These are phyloP conservation scores for Globisporangium alternatum DNA, from an alignment of 352 stramenopile genomes.

Conservation along the genomic window DNA sequence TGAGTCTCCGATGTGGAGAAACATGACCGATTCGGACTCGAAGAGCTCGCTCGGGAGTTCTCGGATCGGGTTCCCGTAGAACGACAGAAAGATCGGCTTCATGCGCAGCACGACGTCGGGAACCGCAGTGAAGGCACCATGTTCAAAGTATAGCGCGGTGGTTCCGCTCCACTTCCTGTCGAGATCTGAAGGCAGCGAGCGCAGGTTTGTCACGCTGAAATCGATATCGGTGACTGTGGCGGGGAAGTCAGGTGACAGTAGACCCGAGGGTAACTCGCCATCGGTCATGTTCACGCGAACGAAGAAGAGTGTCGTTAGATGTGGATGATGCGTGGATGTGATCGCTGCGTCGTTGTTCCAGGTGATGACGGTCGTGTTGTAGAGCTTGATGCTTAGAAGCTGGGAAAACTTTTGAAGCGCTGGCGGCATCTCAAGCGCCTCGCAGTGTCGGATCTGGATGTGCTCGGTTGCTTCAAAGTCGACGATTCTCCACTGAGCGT, in stretches of 20 bases:
- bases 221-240: background rate
- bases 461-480: background rate
- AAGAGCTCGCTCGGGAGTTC: background rate
- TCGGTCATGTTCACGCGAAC: background rate
- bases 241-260: background rate
- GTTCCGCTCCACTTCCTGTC: background rate
- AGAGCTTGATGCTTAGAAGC: background rate
- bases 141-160: background rate
- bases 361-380: background rate
- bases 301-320: background rate
- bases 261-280: background rate
- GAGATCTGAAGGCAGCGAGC: background rate
- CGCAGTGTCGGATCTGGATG: background rate
- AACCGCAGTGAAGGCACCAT: background rate
- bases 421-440: background rate
- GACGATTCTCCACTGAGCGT: background rate
- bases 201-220: background rate
- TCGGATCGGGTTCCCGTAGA: background rate
- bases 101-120: background rate
- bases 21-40: background rate
- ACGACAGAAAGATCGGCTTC: background rate
- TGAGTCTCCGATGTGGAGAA: background rate
- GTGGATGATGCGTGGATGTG: background rate
- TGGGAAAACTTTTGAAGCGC: background rate
- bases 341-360: background rate